Evolutionary conservation across 257 asterid species (phyloP), one percentile per base, ranked within the genome.

Genomic region (Solanum arcanum): DNA sequence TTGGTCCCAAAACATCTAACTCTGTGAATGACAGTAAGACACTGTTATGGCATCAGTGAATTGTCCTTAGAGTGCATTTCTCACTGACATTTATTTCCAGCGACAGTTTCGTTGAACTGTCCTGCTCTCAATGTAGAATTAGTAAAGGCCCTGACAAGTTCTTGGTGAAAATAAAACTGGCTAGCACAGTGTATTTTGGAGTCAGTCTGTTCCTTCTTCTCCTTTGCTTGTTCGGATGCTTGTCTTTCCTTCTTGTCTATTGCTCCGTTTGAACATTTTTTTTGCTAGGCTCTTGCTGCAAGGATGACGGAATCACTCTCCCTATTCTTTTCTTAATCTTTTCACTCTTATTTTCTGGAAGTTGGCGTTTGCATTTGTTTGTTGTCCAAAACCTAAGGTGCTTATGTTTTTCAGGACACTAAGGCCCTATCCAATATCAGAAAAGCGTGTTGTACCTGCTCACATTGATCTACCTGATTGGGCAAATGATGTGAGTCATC

Each of bases 391-490:
- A 59, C 9, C n/a, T 49, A 33, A 33, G 74, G 74, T 68, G 25
- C 70, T 42, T 85, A 70, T 81, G 64, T 49, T 75, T 68, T 86
- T 73, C 92, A 96, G 99, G 93, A 74, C 91, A 31, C 88, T 97
- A 85, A 93, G 92, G 91, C 98, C 99, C 31, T 94, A 90, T 89
- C 98, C 99, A 27, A 95, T 97, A 88, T 97, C 99, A 72, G 90
- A 86, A 83, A 92, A 81, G 85, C 98, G 98, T 60, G 80, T 62
- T 27, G 90, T 97, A 78, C 99, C 98, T 90, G 94, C 88, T 88
- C 93, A 94, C 89, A 90, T 97, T 88, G 99, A 96, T 62, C 93
- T 37, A 82, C 99, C 99, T 88, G 99, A 97, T 88, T 97, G 99
- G 99, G 97, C 99, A 80, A 83, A 83, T 88, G 99, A 96, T 88